Percentiles rank a stretch among this genome's conserved stretches.
These are phyloP conservation scores for Monascus purpureus DNA, from an alignment of 495 filamentous ascomycete genomes.

Conservation along the genomic window DNA sequence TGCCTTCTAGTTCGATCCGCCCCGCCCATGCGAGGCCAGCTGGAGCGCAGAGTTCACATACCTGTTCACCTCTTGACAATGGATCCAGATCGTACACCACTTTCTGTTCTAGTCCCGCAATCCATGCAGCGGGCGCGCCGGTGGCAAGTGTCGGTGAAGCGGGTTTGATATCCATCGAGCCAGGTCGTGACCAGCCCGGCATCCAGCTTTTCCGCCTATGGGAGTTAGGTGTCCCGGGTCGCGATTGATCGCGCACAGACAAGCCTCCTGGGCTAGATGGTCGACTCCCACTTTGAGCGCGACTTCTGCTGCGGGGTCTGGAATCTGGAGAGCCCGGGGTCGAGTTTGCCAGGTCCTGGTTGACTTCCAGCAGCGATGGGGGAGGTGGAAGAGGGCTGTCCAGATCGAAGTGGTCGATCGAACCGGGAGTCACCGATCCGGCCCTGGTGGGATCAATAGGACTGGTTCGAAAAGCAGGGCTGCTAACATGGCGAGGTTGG, in stretches of 20 bases:
- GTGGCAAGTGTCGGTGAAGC: no score
- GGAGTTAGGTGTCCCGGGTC: slow-evolving; percentile 21
- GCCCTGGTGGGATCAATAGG: no score
- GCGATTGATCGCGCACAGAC: slow-evolving; percentile 22
- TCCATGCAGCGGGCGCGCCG: slow-evolving; percentile 41
- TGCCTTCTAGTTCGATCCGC: no score
- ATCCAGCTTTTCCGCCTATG: slow-evolving; percentile 41
- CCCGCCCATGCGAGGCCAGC: not conserved
- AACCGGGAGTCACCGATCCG: slow-evolving; percentile 13
- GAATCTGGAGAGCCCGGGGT: slow-evolving; percentile 18
- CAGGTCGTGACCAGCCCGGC: slow-evolving; percentile 29
- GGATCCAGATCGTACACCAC: slow-evolving; percentile 47
- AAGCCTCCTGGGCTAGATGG: slow-evolving; percentile 24
- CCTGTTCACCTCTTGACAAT: slow-evolving; percentile 46
- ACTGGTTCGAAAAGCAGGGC: slow-evolving; percentile 13
- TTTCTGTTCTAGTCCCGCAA: slow-evolving; percentile 40
- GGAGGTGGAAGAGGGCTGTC: slow-evolving; percentile 26
- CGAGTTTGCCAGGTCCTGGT: slow-evolving; percentile 26
- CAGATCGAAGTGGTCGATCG: slow-evolving; percentile 18
- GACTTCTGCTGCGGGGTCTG: slow-evolving; percentile 26
- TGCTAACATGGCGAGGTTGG: slow-evolving; percentile 7
- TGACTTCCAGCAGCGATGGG: slow-evolving; percentile 28
- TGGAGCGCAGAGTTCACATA: slow-evolving; percentile 12
- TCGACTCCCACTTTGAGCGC: slow-evolving; percentile 18
- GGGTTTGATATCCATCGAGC: slow-evolving; percentile 17